Base-by-base conservation (phyloP, 768 basidiomycete genomes). In the Pisolithus sp. region DNA sequence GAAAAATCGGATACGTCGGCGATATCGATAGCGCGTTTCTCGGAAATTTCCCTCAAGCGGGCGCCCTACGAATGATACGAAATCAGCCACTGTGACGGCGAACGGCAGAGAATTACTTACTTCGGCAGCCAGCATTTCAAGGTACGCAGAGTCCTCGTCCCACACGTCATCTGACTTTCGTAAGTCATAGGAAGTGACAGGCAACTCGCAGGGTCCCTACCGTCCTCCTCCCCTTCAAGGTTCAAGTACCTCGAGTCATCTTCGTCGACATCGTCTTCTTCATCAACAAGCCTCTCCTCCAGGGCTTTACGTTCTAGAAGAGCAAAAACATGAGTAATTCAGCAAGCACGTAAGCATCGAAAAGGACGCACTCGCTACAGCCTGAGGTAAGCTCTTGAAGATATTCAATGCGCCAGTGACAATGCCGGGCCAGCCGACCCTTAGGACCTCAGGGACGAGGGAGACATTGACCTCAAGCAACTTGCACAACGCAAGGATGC, bases 141-240 rank as follows among this genome's bases (percentile, higher is more conserved):
- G 75, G 63, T 93, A 94, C 7, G 86, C 88, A 7, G 89, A 90
- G 59, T 92, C 89, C 53, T 89, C 85, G 60, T 93, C 91, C 83
- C 86, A 92, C 15, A 93, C 89, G 65, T 94, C 92, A 63, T 89
- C 90, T 83, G 58, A 54, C 36, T 23, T 7, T 2, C 15, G 18
- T 55, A 15, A 56, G 51, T 20, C 40, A 18, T 20, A 42, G 37
- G 26, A 36, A 18, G 3, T 30, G 6, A 4, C 30, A 46, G 24
- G 34, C 4, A 34, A 39, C 23, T 21, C 18, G 28, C 6, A 7
- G 7, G 17, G 13, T 12, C 58, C 71, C 53, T 50, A 77, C 82
- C 81, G 60, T 85, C 85, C 17, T 69, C 67, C 41, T 87, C 85
- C 50, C 82, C 85, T 43, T 78, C 81, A 60, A 86, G 63, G 58